Conservation (phyloP, 306 rosid genomes). For the Senna tora region DNA sequence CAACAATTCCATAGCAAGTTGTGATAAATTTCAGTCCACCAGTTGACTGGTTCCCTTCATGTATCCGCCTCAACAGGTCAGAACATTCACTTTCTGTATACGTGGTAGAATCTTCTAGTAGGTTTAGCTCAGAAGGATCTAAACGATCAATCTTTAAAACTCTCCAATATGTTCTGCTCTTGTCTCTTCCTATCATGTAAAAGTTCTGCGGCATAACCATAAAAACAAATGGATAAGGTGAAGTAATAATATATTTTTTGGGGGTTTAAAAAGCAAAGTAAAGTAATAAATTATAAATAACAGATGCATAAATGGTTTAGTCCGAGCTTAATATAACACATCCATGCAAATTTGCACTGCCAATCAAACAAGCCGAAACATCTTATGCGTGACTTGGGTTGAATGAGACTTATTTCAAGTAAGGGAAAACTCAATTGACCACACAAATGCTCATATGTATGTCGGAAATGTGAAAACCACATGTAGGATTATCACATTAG, state of each 20-base stretch:
- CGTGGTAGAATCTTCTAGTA: conserved; percentile 74
- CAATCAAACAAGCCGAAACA: neutral
- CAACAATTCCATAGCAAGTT: conserved; percentile 89
- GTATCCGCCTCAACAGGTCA: conserved; percentile 82
- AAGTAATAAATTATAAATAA: conserved; percentile 15
- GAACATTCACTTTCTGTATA: conserved; percentile 81
- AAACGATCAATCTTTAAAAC: conserved; percentile 80
- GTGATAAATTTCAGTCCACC: conserved; percentile 93
- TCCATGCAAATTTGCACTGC: neutral
- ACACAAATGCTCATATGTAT: conserved; percentile 13
- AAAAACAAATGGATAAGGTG: conserved; percentile 15
- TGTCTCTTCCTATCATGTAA: conserved; percentile 94
- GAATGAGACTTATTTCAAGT: neutral
- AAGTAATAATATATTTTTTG: neutral
- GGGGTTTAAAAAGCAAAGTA: no score
- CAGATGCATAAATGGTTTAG: conserved; percentile 16
- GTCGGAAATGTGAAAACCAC: conserved; percentile 11
- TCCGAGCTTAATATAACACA: conserved; percentile 19
- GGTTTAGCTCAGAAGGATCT: conserved; percentile 72
- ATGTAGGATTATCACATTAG: conserved; percentile 4
- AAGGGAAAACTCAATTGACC: neutral
- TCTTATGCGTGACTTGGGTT: conserved; percentile 18
- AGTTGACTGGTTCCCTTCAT: conserved; percentile 84
- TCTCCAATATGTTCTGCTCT: conserved; percentile 82
- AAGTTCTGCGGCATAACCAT: conserved; percentile 61